Conservation (phyloP, 2,329 filamentous ascomycete genomes). For the Ophiocordyceps camponoti-leonardi region DNA sequence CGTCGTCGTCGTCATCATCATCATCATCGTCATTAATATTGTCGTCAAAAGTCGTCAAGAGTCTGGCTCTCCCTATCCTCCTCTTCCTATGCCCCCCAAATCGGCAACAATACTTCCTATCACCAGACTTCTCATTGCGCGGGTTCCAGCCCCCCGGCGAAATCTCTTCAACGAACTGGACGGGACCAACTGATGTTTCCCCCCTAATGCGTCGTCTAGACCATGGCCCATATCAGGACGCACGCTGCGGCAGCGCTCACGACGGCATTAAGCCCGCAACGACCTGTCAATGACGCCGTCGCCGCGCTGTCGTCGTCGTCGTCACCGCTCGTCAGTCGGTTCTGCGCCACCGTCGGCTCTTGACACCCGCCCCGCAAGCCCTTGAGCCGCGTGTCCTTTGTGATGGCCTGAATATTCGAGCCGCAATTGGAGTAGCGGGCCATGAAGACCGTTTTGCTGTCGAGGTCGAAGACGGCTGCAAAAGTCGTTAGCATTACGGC, state of each 20-base stretch:
- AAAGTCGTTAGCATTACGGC: not conserved
- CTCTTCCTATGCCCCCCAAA: no score
- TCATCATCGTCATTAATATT: no score
- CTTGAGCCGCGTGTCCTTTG: slow-evolving; percentile 2
- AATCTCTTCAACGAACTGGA: no score
- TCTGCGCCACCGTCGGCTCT: not conserved
- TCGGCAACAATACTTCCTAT: no score
- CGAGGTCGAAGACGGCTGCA: slow-evolving; percentile 32
- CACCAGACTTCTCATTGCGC: no score
- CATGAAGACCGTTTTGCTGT: slow-evolving; percentile 28
- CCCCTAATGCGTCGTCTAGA: not conserved
- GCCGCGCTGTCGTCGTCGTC: not conserved
- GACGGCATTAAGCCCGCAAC: not conserved
- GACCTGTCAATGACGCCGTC: no score
- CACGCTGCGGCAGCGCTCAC: not conserved
- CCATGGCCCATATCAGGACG: not conserved
- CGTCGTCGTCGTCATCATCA: no score
- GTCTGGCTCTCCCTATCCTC: no score
- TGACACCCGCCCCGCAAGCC: slow-evolving; percentile 5
- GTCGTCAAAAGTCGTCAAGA: no score
- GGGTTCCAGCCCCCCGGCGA: no score
- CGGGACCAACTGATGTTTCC: no score
- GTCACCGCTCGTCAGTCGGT: slow-evolving; percentile 14
- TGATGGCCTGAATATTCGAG: slow-evolving; percentile 6
- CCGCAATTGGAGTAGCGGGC: slow-evolving; percentile 34